A percentile compares a stretch with the other conserved stretches of the same genome.
These are phyloP conservation scores for Wolfiporia cocos DNA, from an alignment of 1,284 basidiomycete genomes.

Conservation along the genomic window DNA sequence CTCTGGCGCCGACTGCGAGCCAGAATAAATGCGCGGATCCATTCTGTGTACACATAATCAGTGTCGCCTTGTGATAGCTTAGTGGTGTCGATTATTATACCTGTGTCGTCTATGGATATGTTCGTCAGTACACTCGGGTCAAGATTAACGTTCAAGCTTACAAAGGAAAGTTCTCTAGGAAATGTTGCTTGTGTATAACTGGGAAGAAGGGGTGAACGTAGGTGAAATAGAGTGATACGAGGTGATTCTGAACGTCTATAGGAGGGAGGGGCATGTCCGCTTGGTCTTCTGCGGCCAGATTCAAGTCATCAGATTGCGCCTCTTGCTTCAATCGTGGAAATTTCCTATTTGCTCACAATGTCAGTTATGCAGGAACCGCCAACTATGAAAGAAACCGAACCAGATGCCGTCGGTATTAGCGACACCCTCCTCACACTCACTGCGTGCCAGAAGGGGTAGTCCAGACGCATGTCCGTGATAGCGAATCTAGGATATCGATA, in stretches of 20 bases:
- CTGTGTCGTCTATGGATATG: neutral
- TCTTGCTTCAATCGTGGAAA: constrained; percentile 26
- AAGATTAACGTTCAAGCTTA: constrained; percentile 23
- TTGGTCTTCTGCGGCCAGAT: constrained; percentile 30
- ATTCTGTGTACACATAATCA: too few species aligned
- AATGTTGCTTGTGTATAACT: constrained; percentile 65
- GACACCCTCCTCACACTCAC: constrained; percentile 50
- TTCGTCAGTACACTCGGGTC: neutral
- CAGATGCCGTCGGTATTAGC: constrained; percentile 67
- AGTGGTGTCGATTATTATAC: too few species aligned
- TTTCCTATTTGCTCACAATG: constrained; percentile 40
- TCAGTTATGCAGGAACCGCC: constrained; percentile 50
- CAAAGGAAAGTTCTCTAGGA: constrained; percentile 47
- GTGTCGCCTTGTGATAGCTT: too few species aligned
- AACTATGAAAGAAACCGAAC: constrained; percentile 32
- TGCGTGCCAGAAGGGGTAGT: constrained; percentile 66
- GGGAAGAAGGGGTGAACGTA: constrained; percentile 79
- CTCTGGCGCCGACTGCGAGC: constrained; percentile 21
- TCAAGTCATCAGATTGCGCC: neutral
- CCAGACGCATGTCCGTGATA: constrained; percentile 74
- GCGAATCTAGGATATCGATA: constrained; percentile 47
- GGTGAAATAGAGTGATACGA: constrained; percentile 73
- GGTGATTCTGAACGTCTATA: constrained; percentile 51
- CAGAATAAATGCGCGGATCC: too few species aligned
- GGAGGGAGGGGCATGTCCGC: constrained; percentile 48